Evolutionary conservation across 2,329 filamentous ascomycete species (phyloP), one percentile per base, ranked within the genome.

Genomic region (Diaporthe aspalathi): DNA sequence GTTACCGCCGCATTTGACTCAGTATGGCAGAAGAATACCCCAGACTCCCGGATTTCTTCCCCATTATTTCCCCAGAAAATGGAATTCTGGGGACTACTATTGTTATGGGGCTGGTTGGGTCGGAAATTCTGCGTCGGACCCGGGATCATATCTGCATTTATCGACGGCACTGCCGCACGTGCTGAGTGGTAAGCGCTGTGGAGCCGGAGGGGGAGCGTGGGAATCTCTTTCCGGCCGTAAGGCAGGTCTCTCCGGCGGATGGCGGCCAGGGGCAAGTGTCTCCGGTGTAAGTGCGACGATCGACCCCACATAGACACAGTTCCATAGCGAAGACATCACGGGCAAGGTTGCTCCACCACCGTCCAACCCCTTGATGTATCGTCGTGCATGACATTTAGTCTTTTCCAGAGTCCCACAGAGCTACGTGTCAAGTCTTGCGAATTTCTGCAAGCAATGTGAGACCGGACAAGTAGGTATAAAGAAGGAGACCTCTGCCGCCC

Each of bases 391-490:
- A 45, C 38, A 60, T 29, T 2, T 20, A 17, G 5, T 35, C 45
- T 22, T 16, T 12, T 27, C 56, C 38, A 43, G 22, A 45, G 56
- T 60, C 9, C 56, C 56, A 60, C 56, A 60, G 5, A 60, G 17
- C 8, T n/a, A 38, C 38, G 11, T 29, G 22, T 29, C 38, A 16
- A n/a, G 17, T 43, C 17, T 12, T 45, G 16, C 24, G 45, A 11
- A 9, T 60, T n/a, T n/a, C 14, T n/a, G 3, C 27, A 38, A 60
- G 22, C 38, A n/a, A 60, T 60, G 38, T 60, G 56, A 60, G 38
- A n/a, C 35, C 9, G 8, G 8, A 60, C 56, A 40, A 60, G n/a
- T n/a, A n/a, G n/a, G 56, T 60, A 60, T 60, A 60, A 60, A 60
- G 20, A 16, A 60, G 38, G 16, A 20, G 38, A 45, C 38, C 38